These are phyloP conservation scores for Tulasnella sp. DNA, from an alignment of 768 basidiomycete genomes.

Conservation along the genomic window DNA sequence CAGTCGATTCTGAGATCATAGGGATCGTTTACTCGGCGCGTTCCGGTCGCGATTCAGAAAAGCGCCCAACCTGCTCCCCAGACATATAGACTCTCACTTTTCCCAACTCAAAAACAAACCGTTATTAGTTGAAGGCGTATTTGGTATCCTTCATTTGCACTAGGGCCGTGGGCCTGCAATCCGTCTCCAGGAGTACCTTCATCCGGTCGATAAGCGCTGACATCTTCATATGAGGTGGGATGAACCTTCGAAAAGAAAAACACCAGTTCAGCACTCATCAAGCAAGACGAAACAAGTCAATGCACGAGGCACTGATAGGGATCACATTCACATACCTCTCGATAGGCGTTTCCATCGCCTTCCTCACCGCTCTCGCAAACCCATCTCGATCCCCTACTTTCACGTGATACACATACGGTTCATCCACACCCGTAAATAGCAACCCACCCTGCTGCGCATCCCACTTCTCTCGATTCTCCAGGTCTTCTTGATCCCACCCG, in stretches of 20 bases:
- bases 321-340: neutral
- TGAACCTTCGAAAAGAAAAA: neutral
- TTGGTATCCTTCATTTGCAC: neutral
- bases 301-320: neutral
- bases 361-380: conserved; percentile 26
- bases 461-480: conserved; percentile 32
- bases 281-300: neutral
- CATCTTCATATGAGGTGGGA: conserved; percentile 21
- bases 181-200: neutral
- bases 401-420: conserved; percentile 34
- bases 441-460: conserved; percentile 33
- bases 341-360: conserved; percentile 29
- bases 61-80: neutral
- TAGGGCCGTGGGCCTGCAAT: neutral
- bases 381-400: conserved; percentile 30
- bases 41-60: too few species aligned
- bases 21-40: too few species aligned
- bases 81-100: neutral
- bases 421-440: conserved; percentile 22
- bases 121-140: neutral
- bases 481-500: conserved; percentile 31
- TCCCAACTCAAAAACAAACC: neutral
- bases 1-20: too few species aligned
- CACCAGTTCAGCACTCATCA: neutral
- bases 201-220: conserved; percentile 1